phyloP scores from a whole-genome alignment of 768 basidiomycete genomes.

The Tricholoma flavovirens region DNA sequence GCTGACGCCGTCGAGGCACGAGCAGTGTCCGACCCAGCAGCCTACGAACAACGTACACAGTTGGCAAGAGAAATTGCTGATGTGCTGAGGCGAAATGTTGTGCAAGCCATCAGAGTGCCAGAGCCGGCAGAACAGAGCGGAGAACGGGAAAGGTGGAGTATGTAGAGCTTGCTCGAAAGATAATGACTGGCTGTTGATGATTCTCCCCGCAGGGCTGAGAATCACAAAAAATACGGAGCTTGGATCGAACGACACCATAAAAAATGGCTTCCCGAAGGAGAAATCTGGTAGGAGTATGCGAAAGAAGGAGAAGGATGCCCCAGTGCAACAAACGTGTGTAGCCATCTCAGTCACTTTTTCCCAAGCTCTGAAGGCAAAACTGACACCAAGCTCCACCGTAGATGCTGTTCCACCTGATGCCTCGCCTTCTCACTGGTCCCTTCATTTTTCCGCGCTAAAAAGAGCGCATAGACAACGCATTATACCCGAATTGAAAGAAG shows the following conservation, averaged over 20 bases:
- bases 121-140: conserved; percentile 23
- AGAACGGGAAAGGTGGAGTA: conserved; percentile 49
- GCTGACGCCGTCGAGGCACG: conserved; percentile 43
- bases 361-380: conserved; percentile 10
- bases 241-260: conserved; percentile 79
- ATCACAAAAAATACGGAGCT: conserved; percentile 81
- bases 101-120: conserved; percentile 61
- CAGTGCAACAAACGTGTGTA: conserved; percentile 23
- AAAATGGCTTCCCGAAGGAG: conserved; percentile 45
- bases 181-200: not conserved
- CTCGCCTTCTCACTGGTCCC: conserved; percentile 20
- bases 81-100: conserved; percentile 76
- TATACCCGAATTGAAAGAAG: conserved; percentile 65
- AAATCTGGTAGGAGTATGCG: conserved; percentile 40
- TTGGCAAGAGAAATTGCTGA: conserved; percentile 67
- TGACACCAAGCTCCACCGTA: conserved; percentile 25
- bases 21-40: conserved; percentile 37
- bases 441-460: conserved; percentile 67
- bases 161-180: conserved; percentile 13
- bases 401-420: conserved; percentile 35
- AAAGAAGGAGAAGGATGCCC: conserved; percentile 34
- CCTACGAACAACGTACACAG: conserved; percentile 49
- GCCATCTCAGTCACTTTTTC: not conserved
- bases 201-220: conserved; percentile 46
- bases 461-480: conserved; percentile 58